phyloP scores from a whole-genome alignment of 345 rosid species.

The Hibiscus syriacus region DNA sequence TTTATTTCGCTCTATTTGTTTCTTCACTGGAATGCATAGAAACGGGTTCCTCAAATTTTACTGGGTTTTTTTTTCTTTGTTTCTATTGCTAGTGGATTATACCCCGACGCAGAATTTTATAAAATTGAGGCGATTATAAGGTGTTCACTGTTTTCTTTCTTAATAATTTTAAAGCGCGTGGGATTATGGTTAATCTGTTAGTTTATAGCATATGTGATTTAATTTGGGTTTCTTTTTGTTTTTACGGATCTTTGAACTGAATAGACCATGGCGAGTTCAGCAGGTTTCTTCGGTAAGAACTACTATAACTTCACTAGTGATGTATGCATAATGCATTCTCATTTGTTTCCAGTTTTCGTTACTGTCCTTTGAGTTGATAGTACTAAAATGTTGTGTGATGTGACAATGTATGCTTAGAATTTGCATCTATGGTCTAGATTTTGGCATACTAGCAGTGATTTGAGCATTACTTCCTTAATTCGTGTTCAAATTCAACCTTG shows the following conservation, averaged over 20 bases:
- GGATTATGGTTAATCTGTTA: neutral
- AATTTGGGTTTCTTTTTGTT: slow-evolving; percentile 5
- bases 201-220: neutral
- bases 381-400: neutral
- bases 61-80: neutral
- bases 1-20: neutral
- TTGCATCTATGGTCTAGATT: neutral
- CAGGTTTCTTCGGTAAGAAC: slow-evolving; percentile 75
- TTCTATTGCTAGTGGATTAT: slow-evolving; percentile 29
- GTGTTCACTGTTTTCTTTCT: slow-evolving; percentile 18
- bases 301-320: neutral
- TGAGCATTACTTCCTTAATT: neutral
- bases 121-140: slow-evolving; percentile 85
- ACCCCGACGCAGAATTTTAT: slow-evolving; percentile 67
- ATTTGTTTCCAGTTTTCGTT: neutral
- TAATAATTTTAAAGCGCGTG: neutral
- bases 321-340: neutral
- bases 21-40: neutral
- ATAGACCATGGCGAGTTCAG: slow-evolving; percentile 79
- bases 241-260: slow-evolving; percentile 20
- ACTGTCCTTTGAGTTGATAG: neutral
- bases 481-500: neutral
- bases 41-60: neutral
- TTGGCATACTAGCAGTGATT: neutral
- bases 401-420: neutral